phyloP scores from a whole-genome alignment of 257 asterid species.

The Fraxinus americana region DNA sequence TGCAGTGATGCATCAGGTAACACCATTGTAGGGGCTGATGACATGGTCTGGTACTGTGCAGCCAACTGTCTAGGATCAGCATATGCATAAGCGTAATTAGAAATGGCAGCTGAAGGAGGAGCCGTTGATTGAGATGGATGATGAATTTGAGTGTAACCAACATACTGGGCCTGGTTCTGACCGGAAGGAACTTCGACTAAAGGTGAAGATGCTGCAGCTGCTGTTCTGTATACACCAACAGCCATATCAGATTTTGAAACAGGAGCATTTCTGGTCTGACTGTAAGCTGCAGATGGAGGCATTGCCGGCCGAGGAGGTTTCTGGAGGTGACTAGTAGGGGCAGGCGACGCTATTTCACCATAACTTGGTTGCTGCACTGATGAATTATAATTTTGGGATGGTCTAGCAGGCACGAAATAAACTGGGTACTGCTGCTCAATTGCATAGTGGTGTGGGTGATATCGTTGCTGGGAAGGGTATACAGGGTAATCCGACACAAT shows the following conservation, averaged over 20 bases:
- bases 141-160: slow-evolving; percentile 72
- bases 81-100: slow-evolving; percentile 60
- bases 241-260: slow-evolving; percentile 64
- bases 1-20: slow-evolving; percentile 55
- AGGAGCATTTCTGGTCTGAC: slow-evolving; percentile 47
- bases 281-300: slow-evolving; percentile 48
- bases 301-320: slow-evolving; percentile 45
- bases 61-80: slow-evolving; percentile 67
- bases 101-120: slow-evolving; percentile 56
- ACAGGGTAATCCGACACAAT: slow-evolving; percentile 57
- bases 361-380: slow-evolving; percentile 64
- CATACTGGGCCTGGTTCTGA: slow-evolving; percentile 62
- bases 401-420: slow-evolving; percentile 64
- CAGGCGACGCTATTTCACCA: slow-evolving; percentile 47
- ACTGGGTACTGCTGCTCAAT: slow-evolving; percentile 74
- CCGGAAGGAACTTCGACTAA: slow-evolving; percentile 57
- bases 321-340: slow-evolving; percentile 61
- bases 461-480: slow-evolving; percentile 75
- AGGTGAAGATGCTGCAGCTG: slow-evolving; percentile 45
- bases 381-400: slow-evolving; percentile 61
- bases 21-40: slow-evolving; percentile 48
- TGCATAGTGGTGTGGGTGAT: slow-evolving; percentile 54
- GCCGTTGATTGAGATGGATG: slow-evolving; percentile 74
- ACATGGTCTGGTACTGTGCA: slow-evolving; percentile 73
- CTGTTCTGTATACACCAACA: slow-evolving; percentile 55